Percentiles rank a stretch among this genome's conserved stretches.
Conservation (phyloP, 495 filamentous ascomycete genomes). For the Penicillium robsamsonii region DNA sequence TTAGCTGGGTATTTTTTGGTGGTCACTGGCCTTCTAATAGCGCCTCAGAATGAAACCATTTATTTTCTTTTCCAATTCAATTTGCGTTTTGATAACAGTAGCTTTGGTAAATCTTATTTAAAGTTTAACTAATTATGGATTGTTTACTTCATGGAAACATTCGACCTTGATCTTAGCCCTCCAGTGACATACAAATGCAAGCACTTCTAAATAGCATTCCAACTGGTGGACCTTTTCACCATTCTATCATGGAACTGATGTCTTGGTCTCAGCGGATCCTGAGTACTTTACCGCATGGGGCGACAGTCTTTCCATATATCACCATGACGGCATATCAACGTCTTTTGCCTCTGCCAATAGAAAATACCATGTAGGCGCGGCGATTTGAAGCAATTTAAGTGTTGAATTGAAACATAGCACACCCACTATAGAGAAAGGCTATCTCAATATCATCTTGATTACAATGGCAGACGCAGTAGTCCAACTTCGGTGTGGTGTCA, state of each 20-base stretch:
- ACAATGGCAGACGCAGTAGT: slow-evolving; percentile 39
- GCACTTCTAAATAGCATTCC: not conserved
- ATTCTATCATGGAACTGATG: no score
- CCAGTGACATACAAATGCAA: not conserved
- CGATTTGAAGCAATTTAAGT: not conserved
- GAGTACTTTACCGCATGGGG: not conserved
- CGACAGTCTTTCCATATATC: slow-evolving; percentile 6
- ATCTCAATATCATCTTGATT: not conserved
- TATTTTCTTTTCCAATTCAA: not conserved
- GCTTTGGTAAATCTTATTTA: not conserved
- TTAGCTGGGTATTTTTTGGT: slow-evolving; percentile 6
- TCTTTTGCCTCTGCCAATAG: not conserved
- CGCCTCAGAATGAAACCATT: slow-evolving; percentile 8
- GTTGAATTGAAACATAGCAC: not conserved
- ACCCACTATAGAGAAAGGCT: not conserved
- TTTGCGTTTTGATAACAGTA: not conserved
- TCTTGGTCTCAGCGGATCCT: not conserved
- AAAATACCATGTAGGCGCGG: not conserved
- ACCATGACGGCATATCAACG: slow-evolving; percentile 19
- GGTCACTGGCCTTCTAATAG: not conserved
- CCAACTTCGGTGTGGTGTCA: slow-evolving; percentile 43
- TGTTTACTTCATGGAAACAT: not conserved
- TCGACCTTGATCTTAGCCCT: not conserved
- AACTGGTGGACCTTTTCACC: not conserved
- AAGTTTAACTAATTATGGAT: not conserved